phyloP scores from a whole-genome alignment of 2,329 filamentous ascomycete species.

The Myotisia sp. region DNA sequence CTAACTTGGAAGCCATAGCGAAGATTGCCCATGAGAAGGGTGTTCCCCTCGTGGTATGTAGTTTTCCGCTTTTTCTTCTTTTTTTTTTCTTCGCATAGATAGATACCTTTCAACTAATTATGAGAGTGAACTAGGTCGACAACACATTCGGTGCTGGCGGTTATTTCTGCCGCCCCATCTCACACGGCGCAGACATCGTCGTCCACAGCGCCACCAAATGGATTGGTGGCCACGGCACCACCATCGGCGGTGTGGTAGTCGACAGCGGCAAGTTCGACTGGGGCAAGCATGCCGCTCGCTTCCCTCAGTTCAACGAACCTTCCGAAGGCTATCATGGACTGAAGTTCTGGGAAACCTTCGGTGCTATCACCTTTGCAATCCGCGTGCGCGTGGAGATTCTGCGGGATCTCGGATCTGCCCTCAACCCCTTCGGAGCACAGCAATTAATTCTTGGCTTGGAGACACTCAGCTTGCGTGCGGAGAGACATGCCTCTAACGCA shows the following conservation, averaged over 20 bases:
- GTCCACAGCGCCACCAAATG: conserved; percentile 93
- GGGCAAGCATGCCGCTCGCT: conserved; percentile 67
- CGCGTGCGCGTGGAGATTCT: conserved; percentile 78
- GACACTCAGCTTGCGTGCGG: conserved; percentile 72
- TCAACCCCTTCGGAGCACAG: conserved; percentile 88
- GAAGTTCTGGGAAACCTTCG: conserved; percentile 90
- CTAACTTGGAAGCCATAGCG: conserved; percentile 75
- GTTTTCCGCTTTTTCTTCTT: conserved; percentile 1
- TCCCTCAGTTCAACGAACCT: conserved; percentile 85
- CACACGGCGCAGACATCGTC: conserved; percentile 84
- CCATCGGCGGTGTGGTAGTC: conserved; percentile 71
- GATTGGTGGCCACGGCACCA: conserved; percentile 92
- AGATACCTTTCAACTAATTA: conserved; percentile 3
- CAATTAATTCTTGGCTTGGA: conserved; percentile 80
- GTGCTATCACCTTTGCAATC: conserved; percentile 66
- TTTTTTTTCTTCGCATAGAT: conserved; percentile 1
- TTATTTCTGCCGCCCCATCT: conserved; percentile 73
- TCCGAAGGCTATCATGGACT: conserved; percentile 82
- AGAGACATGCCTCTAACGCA: conserved; percentile 77
- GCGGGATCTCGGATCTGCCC: conserved; percentile 65
- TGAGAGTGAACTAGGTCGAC: conserved; percentile 50
- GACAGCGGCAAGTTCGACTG: conserved; percentile 91
- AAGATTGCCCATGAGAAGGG: conserved; percentile 61
- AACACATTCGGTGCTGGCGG: conserved; percentile 93
- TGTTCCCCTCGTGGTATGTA: conserved; percentile 46